phyloP scores from a whole-genome alignment of 345 rosid genomes.

The Euphorbia pulcherrima region DNA sequence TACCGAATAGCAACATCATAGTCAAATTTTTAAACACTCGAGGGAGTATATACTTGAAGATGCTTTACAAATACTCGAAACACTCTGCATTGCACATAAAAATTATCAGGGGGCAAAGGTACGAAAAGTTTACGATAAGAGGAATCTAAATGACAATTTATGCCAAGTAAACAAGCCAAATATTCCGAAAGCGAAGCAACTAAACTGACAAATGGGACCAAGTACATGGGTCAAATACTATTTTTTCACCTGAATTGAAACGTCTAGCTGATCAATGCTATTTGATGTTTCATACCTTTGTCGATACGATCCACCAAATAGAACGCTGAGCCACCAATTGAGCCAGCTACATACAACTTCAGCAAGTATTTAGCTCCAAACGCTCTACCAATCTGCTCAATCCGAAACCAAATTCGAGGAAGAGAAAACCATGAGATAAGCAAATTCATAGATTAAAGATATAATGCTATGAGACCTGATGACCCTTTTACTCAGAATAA shows the following conservation, averaged over 20 bases:
- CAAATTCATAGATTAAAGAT: background rate
- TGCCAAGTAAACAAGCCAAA: background rate
- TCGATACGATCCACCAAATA: constrained; percentile 60
- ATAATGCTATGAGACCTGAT: too few species aligned
- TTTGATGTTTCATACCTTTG: constrained; percentile 45
- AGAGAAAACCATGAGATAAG: background rate
- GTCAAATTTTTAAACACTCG: background rate
- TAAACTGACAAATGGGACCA: background rate
- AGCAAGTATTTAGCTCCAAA: constrained; percentile 68
- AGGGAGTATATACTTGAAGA: background rate
- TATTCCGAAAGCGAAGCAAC: background rate
- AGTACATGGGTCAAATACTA: background rate
- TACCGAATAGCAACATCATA: constrained; percentile 15
- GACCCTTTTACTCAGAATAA: too few species aligned
- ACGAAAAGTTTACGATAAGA: background rate
- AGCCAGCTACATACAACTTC: constrained; percentile 75
- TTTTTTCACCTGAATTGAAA: background rate
- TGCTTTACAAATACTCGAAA: too few species aligned
- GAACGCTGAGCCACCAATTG: constrained; percentile 75
- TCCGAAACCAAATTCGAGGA: constrained; percentile 1
- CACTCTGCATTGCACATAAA: too few species aligned
- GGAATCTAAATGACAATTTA: background rate
- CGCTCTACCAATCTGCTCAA: constrained; percentile 54
- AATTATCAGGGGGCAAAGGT: too few species aligned
- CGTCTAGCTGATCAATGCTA: constrained; percentile 1